These are phyloP conservation scores for Venturia effusa DNA, from an alignment of 2,329 filamentous ascomycete species.

Conservation along the genomic window DNA sequence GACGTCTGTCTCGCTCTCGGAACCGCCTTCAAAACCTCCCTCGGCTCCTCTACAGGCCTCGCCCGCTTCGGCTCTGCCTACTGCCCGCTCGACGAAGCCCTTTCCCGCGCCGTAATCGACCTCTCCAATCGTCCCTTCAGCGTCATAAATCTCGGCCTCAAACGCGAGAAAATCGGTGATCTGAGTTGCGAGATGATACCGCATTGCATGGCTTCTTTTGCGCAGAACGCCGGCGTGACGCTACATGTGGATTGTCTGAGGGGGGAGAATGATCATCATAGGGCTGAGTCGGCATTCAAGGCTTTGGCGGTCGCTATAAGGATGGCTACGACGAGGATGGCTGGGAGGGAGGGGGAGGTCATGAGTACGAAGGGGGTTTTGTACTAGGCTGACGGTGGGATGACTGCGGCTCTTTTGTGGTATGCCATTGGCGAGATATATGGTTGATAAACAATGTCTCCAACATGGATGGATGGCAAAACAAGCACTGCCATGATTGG, in stretches of 20 bases:
- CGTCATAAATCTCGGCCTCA: slow-evolving; percentile 73
- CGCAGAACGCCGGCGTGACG: slow-evolving; percentile 81
- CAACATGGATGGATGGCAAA: not conserved
- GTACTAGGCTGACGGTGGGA: slow-evolving; percentile 21
- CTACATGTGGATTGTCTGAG: slow-evolving; percentile 87
- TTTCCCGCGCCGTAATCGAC: slow-evolving; percentile 88
- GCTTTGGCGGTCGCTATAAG: slow-evolving; percentile 79
- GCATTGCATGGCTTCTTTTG: slow-evolving; percentile 90
- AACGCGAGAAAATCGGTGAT: slow-evolving; percentile 87
- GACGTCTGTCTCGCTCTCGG: slow-evolving; percentile 90
- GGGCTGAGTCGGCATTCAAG: slow-evolving; percentile 95
- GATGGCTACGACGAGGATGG: slow-evolving; percentile 62
- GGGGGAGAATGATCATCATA: slow-evolving; percentile 90
- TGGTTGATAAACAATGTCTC: not conserved
- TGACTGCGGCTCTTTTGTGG: not conserved
- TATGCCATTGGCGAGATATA: not conserved
- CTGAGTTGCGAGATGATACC: slow-evolving; percentile 95
- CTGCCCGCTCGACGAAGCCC: slow-evolving; percentile 86
- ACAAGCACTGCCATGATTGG: too few species aligned
- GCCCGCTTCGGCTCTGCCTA: slow-evolving; percentile 88
- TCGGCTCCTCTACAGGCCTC: slow-evolving; percentile 67
- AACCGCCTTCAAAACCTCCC: slow-evolving; percentile 67
- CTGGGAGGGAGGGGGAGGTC: slow-evolving; percentile 80
- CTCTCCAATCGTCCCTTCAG: slow-evolving; percentile 83
- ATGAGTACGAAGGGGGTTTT: slow-evolving; percentile 94